Evolutionary conservation across 2,329 filamentous ascomycete genomes (phyloP).

Genomic region (Ceratocystis cubensis): DNA sequence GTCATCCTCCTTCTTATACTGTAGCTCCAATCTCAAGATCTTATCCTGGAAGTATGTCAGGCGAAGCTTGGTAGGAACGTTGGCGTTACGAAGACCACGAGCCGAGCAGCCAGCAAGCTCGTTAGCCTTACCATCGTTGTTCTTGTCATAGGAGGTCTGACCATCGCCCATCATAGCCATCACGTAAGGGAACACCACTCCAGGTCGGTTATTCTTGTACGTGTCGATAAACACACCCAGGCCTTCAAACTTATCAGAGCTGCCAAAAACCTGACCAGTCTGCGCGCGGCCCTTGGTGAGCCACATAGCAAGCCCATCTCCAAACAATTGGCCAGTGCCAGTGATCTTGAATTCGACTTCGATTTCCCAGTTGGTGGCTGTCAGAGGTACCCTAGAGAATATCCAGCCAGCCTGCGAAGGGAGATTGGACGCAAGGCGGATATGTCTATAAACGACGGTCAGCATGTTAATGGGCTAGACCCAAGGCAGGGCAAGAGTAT

Average conservation of each 20-base stretch:
- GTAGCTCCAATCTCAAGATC: constrained; percentile 74
- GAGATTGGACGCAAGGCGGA: constrained; percentile 81
- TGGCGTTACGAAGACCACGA: constrained; percentile 70
- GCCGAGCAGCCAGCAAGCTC: constrained; percentile 94
- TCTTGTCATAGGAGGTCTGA: constrained; percentile 77
- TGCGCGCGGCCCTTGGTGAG: constrained; percentile 83
- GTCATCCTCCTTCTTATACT: constrained; percentile 81
- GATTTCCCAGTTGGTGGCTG: constrained; percentile 97
- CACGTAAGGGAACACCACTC: constrained; percentile 89
- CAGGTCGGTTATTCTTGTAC: constrained; percentile 98
- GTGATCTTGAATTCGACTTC: constrained; percentile 92
- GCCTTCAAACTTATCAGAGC: constrained; percentile 78
- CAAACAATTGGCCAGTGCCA: constrained; percentile 78
- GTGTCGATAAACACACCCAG: constrained; percentile 94
- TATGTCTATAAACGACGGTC: constrained; percentile 48
- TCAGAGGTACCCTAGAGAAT: constrained; percentile 85
- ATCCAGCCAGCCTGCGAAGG: constrained; percentile 87
- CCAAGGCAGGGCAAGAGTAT: not conserved
- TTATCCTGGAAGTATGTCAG: constrained; percentile 97
- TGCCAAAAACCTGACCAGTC: constrained; percentile 75
- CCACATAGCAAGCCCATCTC: constrained; percentile 97
- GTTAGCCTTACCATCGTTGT: constrained; percentile 83
- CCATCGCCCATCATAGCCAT: constrained; percentile 98
- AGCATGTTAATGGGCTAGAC: not conserved
- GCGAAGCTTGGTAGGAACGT: constrained; percentile 68